Conservation (phyloP, 768 basidiomycete genomes). For the Crepidotus variabilis region DNA sequence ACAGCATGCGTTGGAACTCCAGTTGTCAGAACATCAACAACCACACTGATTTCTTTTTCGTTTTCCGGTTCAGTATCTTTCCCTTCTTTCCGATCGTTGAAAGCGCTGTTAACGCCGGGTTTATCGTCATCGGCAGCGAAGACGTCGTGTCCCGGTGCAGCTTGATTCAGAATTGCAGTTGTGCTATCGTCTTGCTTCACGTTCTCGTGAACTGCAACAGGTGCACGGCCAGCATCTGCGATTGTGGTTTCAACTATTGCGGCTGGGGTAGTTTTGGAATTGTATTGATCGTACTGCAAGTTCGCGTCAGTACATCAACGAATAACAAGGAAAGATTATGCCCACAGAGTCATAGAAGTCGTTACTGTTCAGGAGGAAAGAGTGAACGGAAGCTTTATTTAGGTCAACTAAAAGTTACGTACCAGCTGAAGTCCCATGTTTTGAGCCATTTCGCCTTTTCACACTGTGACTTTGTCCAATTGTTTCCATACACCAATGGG, state of each 20-base stretch:
- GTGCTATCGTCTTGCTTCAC: slow-evolving; percentile 22
- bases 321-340: slow-evolving; percentile 5
- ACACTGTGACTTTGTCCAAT: slow-evolving; percentile 86
- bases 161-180: slow-evolving; percentile 40
- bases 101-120: slow-evolving; percentile 43
- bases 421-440: slow-evolving; percentile 97
- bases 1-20: background rate
- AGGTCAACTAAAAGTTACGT: slow-evolving; percentile 15
- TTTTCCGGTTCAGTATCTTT: slow-evolving; percentile 9
- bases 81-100: slow-evolving; percentile 8
- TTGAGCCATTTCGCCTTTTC: slow-evolving; percentile 77
- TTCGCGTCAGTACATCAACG: slow-evolving; percentile 1
- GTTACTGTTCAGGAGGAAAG: slow-evolving; percentile 34
- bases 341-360: slow-evolving; percentile 70
- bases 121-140: slow-evolving; percentile 52
- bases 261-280: slow-evolving; percentile 27
- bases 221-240: slow-evolving; percentile 52
- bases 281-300: slow-evolving; percentile 57
- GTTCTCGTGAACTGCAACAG: slow-evolving; percentile 42
- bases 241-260: slow-evolving; percentile 39
- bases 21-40: slow-evolving; percentile 10
- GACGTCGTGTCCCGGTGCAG: slow-evolving; percentile 74
- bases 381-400: slow-evolving; percentile 1
- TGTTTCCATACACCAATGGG: slow-evolving; percentile 77
- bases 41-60: slow-evolving; percentile 20